Evolutionary conservation across 164 flowering plant genomes (phyloP).

Genomic region (Echeveria elegans): DNA sequence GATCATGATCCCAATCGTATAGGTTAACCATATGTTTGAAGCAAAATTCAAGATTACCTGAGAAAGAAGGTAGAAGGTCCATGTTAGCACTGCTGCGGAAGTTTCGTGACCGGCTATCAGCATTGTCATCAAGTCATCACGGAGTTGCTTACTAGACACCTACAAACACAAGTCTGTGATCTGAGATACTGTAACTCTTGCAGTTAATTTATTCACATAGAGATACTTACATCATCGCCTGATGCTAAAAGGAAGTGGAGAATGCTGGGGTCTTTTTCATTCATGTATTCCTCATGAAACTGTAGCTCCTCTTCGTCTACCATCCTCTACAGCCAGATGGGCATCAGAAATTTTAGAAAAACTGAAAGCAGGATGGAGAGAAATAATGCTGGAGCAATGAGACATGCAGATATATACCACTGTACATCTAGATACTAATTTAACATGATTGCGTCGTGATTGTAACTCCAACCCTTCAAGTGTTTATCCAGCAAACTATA

Average conservation of each 20-base stretch:
- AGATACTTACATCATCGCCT: slow-evolving; percentile 77
- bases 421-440: neutral
- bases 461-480: neutral
- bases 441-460: neutral
- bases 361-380: neutral
- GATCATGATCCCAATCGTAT: neutral
- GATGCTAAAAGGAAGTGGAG: slow-evolving; percentile 96
- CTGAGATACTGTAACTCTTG: neutral
- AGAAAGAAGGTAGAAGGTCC: slow-evolving; percentile 90
- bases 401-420: neutral
- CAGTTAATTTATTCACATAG: neutral
- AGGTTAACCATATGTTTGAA: neutral
- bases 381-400: neutral
- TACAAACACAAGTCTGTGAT: slow-evolving; percentile 17
- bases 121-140: slow-evolving; percentile 98
- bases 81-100: slow-evolving; percentile 91
- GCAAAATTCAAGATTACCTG: slow-evolving; percentile 31
- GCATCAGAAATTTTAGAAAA: neutral
- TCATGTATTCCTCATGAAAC: slow-evolving; percentile 90
- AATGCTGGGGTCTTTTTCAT: slow-evolving; percentile 95
- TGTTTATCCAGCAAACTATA: neutral
- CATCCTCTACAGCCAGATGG: slow-evolving; percentile 53
- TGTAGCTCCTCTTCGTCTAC: slow-evolving; percentile 89
- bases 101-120: slow-evolving; percentile 99
- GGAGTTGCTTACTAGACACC: slow-evolving; percentile 98